Evolutionary conservation across 805 yeast genomes (phyloP).

Genomic region (Peterozyma toletana): DNA sequence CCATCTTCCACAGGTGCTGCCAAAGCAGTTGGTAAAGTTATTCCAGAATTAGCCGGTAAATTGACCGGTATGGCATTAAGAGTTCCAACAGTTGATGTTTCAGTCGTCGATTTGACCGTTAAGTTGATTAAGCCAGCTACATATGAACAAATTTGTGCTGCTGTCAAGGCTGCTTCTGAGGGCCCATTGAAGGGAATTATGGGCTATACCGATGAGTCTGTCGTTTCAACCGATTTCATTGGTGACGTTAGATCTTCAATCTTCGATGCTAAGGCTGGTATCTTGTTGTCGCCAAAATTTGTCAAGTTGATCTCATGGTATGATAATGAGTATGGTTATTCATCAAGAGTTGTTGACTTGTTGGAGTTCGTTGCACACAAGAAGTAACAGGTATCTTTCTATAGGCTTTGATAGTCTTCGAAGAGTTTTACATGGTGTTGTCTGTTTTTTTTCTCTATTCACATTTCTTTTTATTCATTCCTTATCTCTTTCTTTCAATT

Average conservation of each 20-base stretch:
- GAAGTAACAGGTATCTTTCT: too few species aligned
- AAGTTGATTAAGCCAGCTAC: conserved; percentile 70
- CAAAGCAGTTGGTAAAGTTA: conserved; percentile 94
- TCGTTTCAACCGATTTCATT: conserved; percentile 85
- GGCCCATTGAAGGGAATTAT: conserved; percentile 73
- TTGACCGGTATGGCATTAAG: conserved; percentile 92
- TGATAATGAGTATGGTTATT: conserved; percentile 95
- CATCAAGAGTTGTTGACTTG: conserved; percentile 92
- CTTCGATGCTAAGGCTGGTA: conserved; percentile 90
- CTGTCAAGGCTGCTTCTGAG: conserved; percentile 70
- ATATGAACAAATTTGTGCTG: conserved; percentile 76
- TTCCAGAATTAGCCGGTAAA: conserved; percentile 86
- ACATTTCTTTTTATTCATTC: too few species aligned
- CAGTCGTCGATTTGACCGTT: conserved; percentile 89
- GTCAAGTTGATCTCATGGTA: conserved; percentile 92
- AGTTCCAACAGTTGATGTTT: conserved; percentile 90
- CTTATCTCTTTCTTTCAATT: too few species aligned
- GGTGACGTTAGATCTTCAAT: conserved; percentile 80
- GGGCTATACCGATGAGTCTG: conserved; percentile 90
- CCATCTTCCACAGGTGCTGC: conserved; percentile 98
- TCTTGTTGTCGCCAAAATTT: conserved; percentile 77
- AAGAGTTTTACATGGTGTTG: too few species aligned
- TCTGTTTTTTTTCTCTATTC: too few species aligned
- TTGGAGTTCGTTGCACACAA: conserved; percentile 62
- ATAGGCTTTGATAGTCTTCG: too few species aligned